Evolutionary conservation across 805 yeast species (phyloP), one percentile per base, ranked within the genome.

Genomic region (Ascoidea asiatica): DNA sequence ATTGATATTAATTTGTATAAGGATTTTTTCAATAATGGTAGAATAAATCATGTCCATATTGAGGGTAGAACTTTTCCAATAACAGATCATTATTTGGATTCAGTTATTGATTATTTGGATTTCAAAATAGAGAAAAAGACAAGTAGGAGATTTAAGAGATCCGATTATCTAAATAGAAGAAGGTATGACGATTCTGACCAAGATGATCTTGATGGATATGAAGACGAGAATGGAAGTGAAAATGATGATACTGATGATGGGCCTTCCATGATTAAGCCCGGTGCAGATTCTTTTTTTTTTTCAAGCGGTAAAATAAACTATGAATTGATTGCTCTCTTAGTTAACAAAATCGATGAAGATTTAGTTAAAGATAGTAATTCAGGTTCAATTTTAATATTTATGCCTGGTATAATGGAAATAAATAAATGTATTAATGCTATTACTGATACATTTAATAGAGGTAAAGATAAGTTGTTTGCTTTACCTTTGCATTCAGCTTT

Each of bases 51-150:
- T 50, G 70, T 81, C 33, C 95, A 88, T 57, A 88, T 90, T 47
- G 85, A 81, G 53, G 98, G 98, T 1, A 70, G 97, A 51, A 92
- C 97, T 0, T 90, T 84, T 59, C 97, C 98, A 0, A 94, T 90
- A 21, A 58, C 75, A 42, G 95, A 88, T 55, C 65, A 64, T 46
- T 89, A 76, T 53, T 68, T 90, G 47, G 94, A 85, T 46, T 75
- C 75, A 11, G 67, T 88, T 7, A 61, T 90, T 37, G 63, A 64
- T 0, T 65, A 64, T 6, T 60, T 83, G 1, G 72, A 81, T 47
- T 89, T 79, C 54, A 65, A 71, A 23, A 68, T 81, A 29, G 59
- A 39, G 22, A 44, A 42, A 5, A 56, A 39, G 22, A 19, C 40
- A 53, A 59, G 38, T 49, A 52, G 23, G 48, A 53, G 38, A 46